Evolutionary conservation across 2,329 filamentous ascomycete species (phyloP), one percentile per base, ranked within the genome.

Genomic region (Trichoderma pleuroti): DNA sequence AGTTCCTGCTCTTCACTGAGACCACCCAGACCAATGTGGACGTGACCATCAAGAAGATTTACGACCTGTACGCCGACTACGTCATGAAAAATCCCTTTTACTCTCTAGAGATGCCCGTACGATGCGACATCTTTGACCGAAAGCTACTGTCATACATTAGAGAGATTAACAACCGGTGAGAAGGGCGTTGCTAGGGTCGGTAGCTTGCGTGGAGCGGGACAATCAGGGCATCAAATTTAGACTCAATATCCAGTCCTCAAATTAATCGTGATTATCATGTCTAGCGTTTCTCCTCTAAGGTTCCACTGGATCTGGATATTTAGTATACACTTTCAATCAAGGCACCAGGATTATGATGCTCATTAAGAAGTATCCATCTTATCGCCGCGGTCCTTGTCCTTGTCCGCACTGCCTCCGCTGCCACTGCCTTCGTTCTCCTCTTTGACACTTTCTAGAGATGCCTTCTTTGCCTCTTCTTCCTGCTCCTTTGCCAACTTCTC

Each of bases 31-130:
- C 91, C 62, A 97, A 97, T 77, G 91, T 97, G 49, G 96, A 98
- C 76, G 86, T 89, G 14, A 91, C 95, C 57, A 90, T 97, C 75
- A 87, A 90, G 78, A 92, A 90, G 80, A 91, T 98, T 76, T 98
- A 99, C 80, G 96, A 98, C 80, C 83, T 98, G 66, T 99, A 98
- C 83, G 88, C 93, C 64, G 96, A 99, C 81, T 98, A 93, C 80
- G 96, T 99, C 75, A 98, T 98, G 93, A 99, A 98, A 86, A 99
- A 99, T 81, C 96, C 96, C 1, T 99, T 99, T 79, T 98, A 98
- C 83, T 94, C 96, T 78, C 86, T 97, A 70, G 96, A 99, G 84
- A 99, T 98, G 94, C 96, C 96, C 8, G 90, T 99, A 68, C 87
- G 96, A 72, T 97, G 96, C 82, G 96, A 98, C 78, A 92, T 93